Conservation (phyloP, 352 stramenopile genomes). For the Globisporangium okanoganense region DNA sequence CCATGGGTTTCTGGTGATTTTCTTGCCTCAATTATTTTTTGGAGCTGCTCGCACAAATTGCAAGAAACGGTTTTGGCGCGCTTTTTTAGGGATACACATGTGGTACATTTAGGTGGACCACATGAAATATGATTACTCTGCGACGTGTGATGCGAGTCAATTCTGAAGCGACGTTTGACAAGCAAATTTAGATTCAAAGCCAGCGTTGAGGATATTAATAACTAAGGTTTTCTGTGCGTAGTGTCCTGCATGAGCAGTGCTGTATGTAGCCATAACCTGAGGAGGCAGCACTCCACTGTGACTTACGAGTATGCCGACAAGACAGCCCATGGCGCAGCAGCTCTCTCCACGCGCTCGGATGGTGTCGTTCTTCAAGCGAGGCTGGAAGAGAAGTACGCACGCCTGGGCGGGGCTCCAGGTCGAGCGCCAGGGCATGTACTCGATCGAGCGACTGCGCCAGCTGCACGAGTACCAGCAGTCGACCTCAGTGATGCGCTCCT, state of each 20-base stretch:
- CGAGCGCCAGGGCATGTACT: slow-evolving; percentile 18
- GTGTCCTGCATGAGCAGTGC: no score
- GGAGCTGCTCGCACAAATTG: not conserved
- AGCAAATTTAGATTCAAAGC: not conserved
- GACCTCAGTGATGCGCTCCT: not conserved
- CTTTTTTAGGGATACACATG: not conserved
- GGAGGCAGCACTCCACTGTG: no score
- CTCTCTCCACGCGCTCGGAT: not conserved
- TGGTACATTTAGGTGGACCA: not conserved
- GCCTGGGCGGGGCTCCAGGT: slow-evolving; percentile 14
- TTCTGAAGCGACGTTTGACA: not conserved
- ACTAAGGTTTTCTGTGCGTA: no score
- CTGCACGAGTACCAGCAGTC: not conserved
- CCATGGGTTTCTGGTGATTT: no score
- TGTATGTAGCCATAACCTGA: no score
- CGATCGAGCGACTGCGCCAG: slow-evolving; percentile 7
- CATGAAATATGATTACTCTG: not conserved
- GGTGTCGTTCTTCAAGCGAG: not conserved
- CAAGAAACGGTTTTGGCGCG: slow-evolving; percentile 3
- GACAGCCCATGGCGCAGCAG: no score
- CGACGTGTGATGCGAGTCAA: slow-evolving; percentile 4
- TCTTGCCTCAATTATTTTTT: not conserved
- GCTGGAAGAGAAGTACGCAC: not conserved
- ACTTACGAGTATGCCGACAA: no score
- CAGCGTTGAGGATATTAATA: no score